Evolutionary conservation across 2,329 filamentous ascomycete species (phyloP).

Genomic region (Catunica adiposa): DNA sequence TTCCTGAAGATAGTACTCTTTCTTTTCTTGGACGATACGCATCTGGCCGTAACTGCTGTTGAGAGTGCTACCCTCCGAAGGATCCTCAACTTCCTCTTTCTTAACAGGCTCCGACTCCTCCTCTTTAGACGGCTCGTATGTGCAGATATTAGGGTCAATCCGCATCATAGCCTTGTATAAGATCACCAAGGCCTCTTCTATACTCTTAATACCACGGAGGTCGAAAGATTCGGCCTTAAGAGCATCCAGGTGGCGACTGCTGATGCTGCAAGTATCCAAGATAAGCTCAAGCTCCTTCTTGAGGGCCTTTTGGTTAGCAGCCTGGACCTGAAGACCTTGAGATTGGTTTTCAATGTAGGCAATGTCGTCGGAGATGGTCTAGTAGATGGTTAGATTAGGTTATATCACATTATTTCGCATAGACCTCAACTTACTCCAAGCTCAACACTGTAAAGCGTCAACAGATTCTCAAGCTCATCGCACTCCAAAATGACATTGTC

Average conservation of each 20-base stretch:
- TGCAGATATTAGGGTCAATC: conserved; percentile 67
- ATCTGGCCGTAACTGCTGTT: conserved; percentile 72
- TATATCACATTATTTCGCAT: not conserved
- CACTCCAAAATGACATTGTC: conserved; percentile 88
- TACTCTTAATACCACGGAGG: conserved; percentile 54
- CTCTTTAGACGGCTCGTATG: conserved; percentile 30
- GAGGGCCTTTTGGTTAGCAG: conserved; percentile 87
- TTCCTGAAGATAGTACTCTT: conserved; percentile 69
- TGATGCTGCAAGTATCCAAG: conserved; percentile 79
- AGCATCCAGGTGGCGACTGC: conserved; percentile 48
- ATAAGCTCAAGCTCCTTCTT: conserved; percentile 77
- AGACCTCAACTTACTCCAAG: conserved; percentile 48
- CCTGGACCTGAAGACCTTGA: conserved; percentile 91
- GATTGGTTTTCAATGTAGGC: conserved; percentile 94
- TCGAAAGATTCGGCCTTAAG: conserved; percentile 60
- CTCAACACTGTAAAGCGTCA: conserved; percentile 90
- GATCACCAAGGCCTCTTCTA: conserved; percentile 61
- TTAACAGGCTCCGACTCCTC: conserved; percentile 22
- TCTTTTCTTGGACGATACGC: conserved; percentile 88
- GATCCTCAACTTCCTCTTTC: conserved; percentile 13
- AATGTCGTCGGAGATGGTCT: conserved; percentile 91
- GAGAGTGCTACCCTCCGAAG: conserved; percentile 34
- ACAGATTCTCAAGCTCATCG: conserved; percentile 83
- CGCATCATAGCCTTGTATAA: conserved; percentile 87
- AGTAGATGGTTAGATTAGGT: conserved; percentile 4